A percentile compares a stretch with the other conserved stretches of the same genome.
Evolutionary conservation across 169 alveolate genomes (phyloP).

Genomic region (Babesia caballi): DNA sequence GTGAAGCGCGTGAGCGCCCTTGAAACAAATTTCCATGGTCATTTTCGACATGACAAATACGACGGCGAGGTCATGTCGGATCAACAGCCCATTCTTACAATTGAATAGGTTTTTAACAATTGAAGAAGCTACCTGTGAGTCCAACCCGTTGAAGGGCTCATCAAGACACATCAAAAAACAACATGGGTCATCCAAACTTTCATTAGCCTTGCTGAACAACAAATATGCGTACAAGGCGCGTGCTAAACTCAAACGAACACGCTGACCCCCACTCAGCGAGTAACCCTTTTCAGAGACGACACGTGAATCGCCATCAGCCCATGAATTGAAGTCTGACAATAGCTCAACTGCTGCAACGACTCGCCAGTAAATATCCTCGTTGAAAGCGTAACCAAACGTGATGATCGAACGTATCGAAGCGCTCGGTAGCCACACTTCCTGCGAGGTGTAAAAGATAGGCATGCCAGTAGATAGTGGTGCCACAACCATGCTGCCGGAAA

Average conservation of each 20-base stretch:
- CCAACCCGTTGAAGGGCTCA: constrained; percentile 41
- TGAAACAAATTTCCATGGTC: not conserved
- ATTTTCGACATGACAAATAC: constrained; percentile 8
- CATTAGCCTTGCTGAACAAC: constrained; percentile 45
- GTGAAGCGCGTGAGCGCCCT: not conserved
- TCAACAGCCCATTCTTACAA: constrained; percentile 11
- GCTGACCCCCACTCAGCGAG: constrained; percentile 86
- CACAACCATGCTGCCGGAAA: constrained; percentile 55
- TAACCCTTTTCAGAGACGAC: constrained; percentile 40
- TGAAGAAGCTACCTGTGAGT: constrained; percentile 6
- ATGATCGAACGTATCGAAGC: constrained; percentile 39
- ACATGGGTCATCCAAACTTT: constrained; percentile 38
- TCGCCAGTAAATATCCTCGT: constrained; percentile 27
- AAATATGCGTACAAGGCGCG: constrained; percentile 83
- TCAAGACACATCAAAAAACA: constrained; percentile 55
- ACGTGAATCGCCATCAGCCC: constrained; percentile 57
- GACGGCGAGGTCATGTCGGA: constrained; percentile 23
- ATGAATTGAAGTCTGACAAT: constrained; percentile 23
- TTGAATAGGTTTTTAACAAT: constrained; percentile 6
- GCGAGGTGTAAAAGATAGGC: constrained; percentile 47
- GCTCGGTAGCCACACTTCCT: constrained; percentile 32
- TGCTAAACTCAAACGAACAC: constrained; percentile 88
- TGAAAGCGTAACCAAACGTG: constrained; percentile 33
- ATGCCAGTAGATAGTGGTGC: constrained; percentile 40
- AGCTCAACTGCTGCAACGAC: constrained; percentile 31